Conservation (phyloP, 169 alveolate genomes). For the Eimeria acervulina region DNA sequence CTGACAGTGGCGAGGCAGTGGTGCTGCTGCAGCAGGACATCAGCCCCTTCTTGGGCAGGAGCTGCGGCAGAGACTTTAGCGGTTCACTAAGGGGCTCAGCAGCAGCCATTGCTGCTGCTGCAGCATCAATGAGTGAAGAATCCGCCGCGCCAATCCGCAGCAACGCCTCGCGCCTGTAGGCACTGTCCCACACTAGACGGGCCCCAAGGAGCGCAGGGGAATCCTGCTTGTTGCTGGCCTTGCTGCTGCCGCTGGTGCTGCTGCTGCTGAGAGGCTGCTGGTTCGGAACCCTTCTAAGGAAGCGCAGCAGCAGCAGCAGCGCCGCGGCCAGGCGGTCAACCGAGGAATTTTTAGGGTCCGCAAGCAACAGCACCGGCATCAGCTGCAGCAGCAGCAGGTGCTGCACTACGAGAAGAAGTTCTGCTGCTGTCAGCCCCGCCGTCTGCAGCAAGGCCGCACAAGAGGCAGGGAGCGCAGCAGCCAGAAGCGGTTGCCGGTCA, state of each 20-base stretch:
- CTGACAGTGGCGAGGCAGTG: constrained; percentile 16
- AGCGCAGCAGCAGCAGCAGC: constrained; percentile 81
- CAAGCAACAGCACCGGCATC: constrained; percentile 54
- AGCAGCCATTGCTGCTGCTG: constrained; percentile 74
- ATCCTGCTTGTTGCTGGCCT: not conserved
- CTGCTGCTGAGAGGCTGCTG: not conserved
- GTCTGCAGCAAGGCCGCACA: constrained; percentile 68
- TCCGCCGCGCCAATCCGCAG: constrained; percentile 65
- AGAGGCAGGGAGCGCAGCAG: not conserved
- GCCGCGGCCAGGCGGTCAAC: constrained; percentile 37
- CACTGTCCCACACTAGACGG: constrained; percentile 30
- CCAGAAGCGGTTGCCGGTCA: not conserved
- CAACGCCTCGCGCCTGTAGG: constrained; percentile 50
- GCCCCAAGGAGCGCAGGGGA: constrained; percentile 35
- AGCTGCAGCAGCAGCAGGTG: constrained; percentile 73
- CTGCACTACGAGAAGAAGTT: constrained; percentile 5
- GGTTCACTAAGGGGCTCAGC: constrained; percentile 55
- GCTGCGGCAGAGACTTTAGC: constrained; percentile 23
- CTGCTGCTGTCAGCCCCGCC: constrained; percentile 66
- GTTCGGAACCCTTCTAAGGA: constrained; percentile 37
- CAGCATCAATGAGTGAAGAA: constrained; percentile 49
- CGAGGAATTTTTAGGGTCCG: not conserved
- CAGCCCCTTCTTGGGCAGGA: constrained; percentile 35
- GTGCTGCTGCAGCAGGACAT: constrained; percentile 50
- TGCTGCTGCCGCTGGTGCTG: constrained; percentile 49